These are phyloP conservation scores for Wickerhamomyces ciferrii DNA, from an alignment of 805 yeast genomes.

Conservation along the genomic window DNA sequence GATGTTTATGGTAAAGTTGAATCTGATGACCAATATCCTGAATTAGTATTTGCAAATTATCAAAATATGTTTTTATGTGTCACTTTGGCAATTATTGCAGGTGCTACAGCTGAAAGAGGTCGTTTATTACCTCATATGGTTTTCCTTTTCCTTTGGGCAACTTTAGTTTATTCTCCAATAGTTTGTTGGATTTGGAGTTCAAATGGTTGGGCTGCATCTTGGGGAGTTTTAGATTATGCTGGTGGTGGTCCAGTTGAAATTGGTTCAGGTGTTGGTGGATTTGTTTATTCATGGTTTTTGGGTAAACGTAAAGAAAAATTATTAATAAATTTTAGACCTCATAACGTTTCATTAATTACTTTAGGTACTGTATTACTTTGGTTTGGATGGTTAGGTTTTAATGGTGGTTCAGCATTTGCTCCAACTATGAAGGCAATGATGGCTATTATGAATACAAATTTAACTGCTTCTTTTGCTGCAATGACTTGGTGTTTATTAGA, in stretches of 20 bases:
- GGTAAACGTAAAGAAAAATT: constrained; percentile 74
- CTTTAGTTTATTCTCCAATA: constrained; percentile 90
- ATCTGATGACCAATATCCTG: constrained; percentile 56
- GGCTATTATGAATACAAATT: constrained; percentile 87
- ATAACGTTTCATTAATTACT: constrained; percentile 86
- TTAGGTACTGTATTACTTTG: constrained; percentile 84
- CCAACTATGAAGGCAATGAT: constrained; percentile 83
- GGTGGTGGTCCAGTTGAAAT: constrained; percentile 98
- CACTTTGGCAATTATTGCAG: constrained; percentile 88
- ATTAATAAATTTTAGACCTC: constrained; percentile 88
- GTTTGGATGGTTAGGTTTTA: constrained; percentile 96
- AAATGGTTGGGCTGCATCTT: constrained; percentile 88
- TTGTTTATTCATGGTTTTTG: constrained; percentile 74
- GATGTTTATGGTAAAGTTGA: constrained; percentile 48
- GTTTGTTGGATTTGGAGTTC: constrained; percentile 94
- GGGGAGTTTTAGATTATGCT: constrained; percentile 94
- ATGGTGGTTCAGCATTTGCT: constrained; percentile 81
- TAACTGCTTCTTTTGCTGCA: constrained; percentile 88
- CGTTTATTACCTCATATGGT: constrained; percentile 80
- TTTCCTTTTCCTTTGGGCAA: constrained; percentile 82
- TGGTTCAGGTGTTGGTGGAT: constrained; percentile 84
- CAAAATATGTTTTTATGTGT: constrained; percentile 91
- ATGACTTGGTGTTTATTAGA: constrained; percentile 89
- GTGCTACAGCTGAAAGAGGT: constrained; percentile 92
- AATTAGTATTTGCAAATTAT: constrained; percentile 76